These are phyloP conservation scores for Cercospora zeina DNA, from an alignment of 2,329 filamentous ascomycete species.

Conservation along the genomic window DNA sequence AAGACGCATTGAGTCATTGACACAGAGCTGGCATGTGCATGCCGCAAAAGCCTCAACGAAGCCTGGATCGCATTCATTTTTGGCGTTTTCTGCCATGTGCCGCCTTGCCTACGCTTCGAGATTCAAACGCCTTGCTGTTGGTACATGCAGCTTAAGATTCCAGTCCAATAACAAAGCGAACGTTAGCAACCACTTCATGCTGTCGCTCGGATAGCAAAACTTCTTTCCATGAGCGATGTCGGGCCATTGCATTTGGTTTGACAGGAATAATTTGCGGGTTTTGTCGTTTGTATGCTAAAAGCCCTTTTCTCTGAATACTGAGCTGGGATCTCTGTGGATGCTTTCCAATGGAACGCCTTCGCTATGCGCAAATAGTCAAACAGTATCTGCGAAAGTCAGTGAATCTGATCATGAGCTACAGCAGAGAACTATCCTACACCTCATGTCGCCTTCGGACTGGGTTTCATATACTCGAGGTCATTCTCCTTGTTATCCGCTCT, in stretches of 20 bases:
- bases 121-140: neutral
- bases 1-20: too few species aligned
- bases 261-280: neutral
- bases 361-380: slow-evolving; percentile 5
- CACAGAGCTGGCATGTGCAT: too few species aligned
- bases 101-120: neutral
- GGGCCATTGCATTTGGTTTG: neutral
- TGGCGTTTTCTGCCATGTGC: neutral
- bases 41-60: too few species aligned
- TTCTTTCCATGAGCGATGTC: neutral
- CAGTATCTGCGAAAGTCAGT: neutral
- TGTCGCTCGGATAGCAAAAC: neutral
- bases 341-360: neutral
- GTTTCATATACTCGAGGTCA: slow-evolving; percentile 67
- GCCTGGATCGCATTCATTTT: neutral
- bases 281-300: neutral
- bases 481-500: slow-evolving; percentile 86
- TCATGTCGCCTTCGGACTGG: slow-evolving; percentile 27
- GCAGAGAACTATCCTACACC: neutral
- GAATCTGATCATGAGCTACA: neutral
- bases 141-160: neutral
- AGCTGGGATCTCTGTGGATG: slow-evolving; percentile 3
- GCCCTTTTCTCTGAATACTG: neutral
- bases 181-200: neutral
- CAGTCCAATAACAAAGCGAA: neutral